Base-by-base conservation (phyloP, 169 alveolate genomes). In the Cryptosporidium tyzzeri region DNA sequence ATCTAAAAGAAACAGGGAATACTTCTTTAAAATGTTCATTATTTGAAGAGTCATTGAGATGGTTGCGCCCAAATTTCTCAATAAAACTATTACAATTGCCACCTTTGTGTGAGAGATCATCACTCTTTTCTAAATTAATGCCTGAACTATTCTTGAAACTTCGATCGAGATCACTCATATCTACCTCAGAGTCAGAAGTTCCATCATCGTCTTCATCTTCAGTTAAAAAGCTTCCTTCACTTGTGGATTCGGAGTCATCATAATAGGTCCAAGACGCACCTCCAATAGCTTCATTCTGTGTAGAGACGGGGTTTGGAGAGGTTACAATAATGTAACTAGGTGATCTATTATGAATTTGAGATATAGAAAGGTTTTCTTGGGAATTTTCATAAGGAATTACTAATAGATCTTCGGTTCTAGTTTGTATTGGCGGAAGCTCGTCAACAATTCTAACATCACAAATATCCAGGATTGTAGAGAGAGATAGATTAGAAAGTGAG, bases 211-310 rank as follows among this genome's bases (percentile, higher is more conserved):
- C 41, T 12, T 71, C 86, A 44, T 41, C 16, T 12, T 65, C 75
- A 14, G 89, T 26, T 12, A 80, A 23, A 65, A 59, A 80, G 33
- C 89, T 80, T 16, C 89, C 89, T n/a, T 59, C 89, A 67, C 89
- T 80, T 21, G 89, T 80, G 16, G 89, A 80, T 41, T 80, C 89
- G 62, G 69, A 80, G 48, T 80, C 89, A 41, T 80, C 80, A 10
- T 71, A 7, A 62, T 59, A 48, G 26, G 26, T 29, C 73, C 73
- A 80, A 50, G 61, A 21, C 14, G 74, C 18, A 44, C 59, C 53
- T 35, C 35, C 53, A 53, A 48, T n/a, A 26, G 59, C 45, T 16
- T 67, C 73, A 26, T 55, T 55, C 35, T 55, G 67, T 26, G 29
- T 29, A 31, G 86, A 73, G 48, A 44, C 65, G 3, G 33, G 10